These are phyloP conservation scores for Pulveroboletus frians DNA, from an alignment of 768 basidiomycete genomes.

Conservation along the genomic window DNA sequence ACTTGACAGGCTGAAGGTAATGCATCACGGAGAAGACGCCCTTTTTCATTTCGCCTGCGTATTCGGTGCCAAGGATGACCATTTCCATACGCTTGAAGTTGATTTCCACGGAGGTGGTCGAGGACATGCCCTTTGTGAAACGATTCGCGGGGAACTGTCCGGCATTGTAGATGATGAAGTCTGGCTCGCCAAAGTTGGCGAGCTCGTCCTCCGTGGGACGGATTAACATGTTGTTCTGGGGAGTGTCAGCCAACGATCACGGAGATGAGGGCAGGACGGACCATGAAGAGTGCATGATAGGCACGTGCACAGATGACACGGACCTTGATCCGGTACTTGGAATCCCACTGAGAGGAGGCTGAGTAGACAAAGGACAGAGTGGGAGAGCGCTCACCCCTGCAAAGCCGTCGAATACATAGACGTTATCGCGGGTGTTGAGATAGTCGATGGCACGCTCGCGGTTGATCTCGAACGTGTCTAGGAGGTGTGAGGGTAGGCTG, in stretches of 20 bases:
- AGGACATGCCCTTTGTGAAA: constrained; percentile 99
- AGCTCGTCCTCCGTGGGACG: constrained; percentile 95
- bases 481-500: neutral
- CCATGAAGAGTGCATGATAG: constrained; percentile 99
- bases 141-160: constrained; percentile 99
- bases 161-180: constrained; percentile 99
- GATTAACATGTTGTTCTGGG: constrained; percentile 97
- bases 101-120: constrained; percentile 97
- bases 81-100: constrained; percentile 99
- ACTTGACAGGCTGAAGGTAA: constrained; percentile 98
- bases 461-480: constrained; percentile 98
- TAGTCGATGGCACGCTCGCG: constrained; percentile 99
- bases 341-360: constrained; percentile 71
- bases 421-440: constrained; percentile 95
- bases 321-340: constrained; percentile 99
- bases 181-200: constrained; percentile 91
- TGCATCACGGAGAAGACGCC: constrained; percentile 99
- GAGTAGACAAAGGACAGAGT: neutral
- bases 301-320: constrained; percentile 98
- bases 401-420: constrained; percentile 95
- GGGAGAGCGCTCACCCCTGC: constrained; percentile 63
- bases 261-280: constrained; percentile 34
- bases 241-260: constrained; percentile 3
- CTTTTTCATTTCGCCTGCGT: constrained; percentile 99
- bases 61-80: constrained; percentile 98